Base-by-base conservation (phyloP, 345 rosid genomes). In the Crucihimalaya himalaica region DNA sequence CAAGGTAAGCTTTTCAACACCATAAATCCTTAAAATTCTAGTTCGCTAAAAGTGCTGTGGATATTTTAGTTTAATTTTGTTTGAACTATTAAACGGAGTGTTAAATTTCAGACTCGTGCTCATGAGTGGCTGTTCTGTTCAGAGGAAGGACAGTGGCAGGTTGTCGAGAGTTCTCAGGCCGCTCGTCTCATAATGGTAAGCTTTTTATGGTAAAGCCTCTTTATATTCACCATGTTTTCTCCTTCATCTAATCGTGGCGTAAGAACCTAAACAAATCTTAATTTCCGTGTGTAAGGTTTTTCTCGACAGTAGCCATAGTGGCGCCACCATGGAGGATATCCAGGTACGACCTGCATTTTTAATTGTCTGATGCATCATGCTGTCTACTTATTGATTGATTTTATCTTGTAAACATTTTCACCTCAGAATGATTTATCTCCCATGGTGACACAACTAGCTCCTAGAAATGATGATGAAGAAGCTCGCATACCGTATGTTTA, bases 51-150 rank as follows among this genome's bases (percentile, higher is more conserved):
- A 40, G 5, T 50, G 18, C 6, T 39, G 25, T 28, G 55, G 8
- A 25, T 51, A 11, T 52, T 14, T 14, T 42, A 48, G 10, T 52
- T 8, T 20, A 14, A 7, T 37, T 47, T 58, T 37, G 23, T 52
- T 61, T 68, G 66, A 47, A 31, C 37, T 59, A 72, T 47, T 56
- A 68, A 65, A 82, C 85, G 73, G 55, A 52, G 60, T 81, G 65
- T 79, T 78, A 28, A 18, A 78, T 86, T 86, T 84, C 96, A 93
- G 97, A 77, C 87, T 67, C 89, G 90, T 61, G 84, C 95, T 84
- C 93, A 84, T 83, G 98, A 89, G 67, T 94, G 98, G 98, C 90
- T 94, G 75, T 94, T 87, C 87, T 84, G 89, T 80, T 87, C 96
- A 75, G 96, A 94, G 81, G 98, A 89, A 88, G 98, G 98, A 77